Base-by-base conservation (phyloP, 306 rosid species). In the Trifolium subterraneum region DNA sequence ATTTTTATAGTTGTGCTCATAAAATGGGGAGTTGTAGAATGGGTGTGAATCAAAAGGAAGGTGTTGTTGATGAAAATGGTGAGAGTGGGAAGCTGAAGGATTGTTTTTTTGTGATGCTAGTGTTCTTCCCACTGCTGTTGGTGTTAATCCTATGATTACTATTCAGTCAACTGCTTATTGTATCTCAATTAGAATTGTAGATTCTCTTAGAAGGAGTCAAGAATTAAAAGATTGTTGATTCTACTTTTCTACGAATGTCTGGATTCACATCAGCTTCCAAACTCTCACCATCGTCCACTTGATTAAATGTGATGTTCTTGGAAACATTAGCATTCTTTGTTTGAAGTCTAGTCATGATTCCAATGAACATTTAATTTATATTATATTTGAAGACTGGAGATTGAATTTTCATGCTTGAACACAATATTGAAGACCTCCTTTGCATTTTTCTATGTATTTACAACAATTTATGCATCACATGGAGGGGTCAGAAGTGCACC, bases 61-160 rank as follows among this genome's bases (percentile, higher is more conserved):
- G 96, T 3, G 96, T 69, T 1, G 84, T 90, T 41, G 92, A 92
- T 78, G 86, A 78, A 52, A 86, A 90, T 38, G 93, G 98, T 1
- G 88, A 88, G 83, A 88, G 90, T 92, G 90, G 91, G 96, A 92
- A 61, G 94, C 98, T 7, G 78, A 87, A 75, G 90, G 91, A 0
- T 79, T 92, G 8, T 90, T 86, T 72, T 90, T 87, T 19, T 90
- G 88, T 64, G 90, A 88, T 84, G 92, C 88, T 7, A 90, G 98
- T 85, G 80, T 88, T 69, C 83, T 92, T 19, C 93, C 98, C 1
- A 85, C 78, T 51, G 98, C 93, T n/a, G 81, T 90, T 73, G 94
- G 98, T 20, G 96, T 92, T 23, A 92, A 92, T 78, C 98, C 96
- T 42, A 88, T 92, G 94, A 88, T 92, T 66, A 92, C 96, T 33